Evolutionary conservation across 768 basidiomycete genomes (phyloP).

Genomic region (Wakefieldia striispora): DNA sequence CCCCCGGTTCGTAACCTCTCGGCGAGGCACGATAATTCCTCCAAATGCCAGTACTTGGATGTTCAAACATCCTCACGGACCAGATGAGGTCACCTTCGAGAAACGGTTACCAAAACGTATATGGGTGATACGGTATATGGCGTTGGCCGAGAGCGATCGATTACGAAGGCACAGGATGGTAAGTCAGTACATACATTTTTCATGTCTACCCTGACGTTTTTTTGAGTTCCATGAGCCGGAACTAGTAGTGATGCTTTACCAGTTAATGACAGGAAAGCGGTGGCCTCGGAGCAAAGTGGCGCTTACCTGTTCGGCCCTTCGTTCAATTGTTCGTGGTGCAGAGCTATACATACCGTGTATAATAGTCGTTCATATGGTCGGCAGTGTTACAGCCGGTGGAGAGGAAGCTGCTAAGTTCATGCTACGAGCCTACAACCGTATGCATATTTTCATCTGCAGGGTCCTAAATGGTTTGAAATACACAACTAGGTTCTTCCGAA

Average conservation of each 20-base stretch:
- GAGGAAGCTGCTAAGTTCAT: slow-evolving; percentile 9
- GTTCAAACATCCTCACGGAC: slow-evolving; percentile 35
- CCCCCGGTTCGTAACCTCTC: slow-evolving; percentile 45
- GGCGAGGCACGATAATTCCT: slow-evolving; percentile 31
- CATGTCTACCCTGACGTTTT: slow-evolving; percentile 40
- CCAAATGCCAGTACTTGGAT: slow-evolving; percentile 24
- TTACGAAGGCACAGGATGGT: slow-evolving; percentile 27
- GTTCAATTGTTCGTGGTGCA: slow-evolving; percentile 5
- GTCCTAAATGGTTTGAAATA: neutral
- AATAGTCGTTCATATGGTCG: slow-evolving; percentile 6
- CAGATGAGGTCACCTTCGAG: slow-evolving; percentile 28
- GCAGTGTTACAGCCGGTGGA: slow-evolving; percentile 15
- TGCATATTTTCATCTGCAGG: neutral
- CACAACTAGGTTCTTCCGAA: slow-evolving; percentile 13
- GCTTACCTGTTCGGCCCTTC: slow-evolving; percentile 19
- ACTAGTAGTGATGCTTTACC: slow-evolving; percentile 40
- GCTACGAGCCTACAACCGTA: neutral
- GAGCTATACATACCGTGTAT: slow-evolving; percentile 10
- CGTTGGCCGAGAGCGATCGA: slow-evolving; percentile 22
- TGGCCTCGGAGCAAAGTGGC: slow-evolving; percentile 27
- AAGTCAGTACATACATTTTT: slow-evolving; percentile 2
- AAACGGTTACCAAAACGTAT: slow-evolving; percentile 28
- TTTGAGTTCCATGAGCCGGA: slow-evolving; percentile 55
- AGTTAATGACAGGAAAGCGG: slow-evolving; percentile 45
- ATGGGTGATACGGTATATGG: slow-evolving; percentile 26